These are phyloP conservation scores for Petunia secreta DNA, from an alignment of 257 asterid species.

Conservation along the genomic window DNA sequence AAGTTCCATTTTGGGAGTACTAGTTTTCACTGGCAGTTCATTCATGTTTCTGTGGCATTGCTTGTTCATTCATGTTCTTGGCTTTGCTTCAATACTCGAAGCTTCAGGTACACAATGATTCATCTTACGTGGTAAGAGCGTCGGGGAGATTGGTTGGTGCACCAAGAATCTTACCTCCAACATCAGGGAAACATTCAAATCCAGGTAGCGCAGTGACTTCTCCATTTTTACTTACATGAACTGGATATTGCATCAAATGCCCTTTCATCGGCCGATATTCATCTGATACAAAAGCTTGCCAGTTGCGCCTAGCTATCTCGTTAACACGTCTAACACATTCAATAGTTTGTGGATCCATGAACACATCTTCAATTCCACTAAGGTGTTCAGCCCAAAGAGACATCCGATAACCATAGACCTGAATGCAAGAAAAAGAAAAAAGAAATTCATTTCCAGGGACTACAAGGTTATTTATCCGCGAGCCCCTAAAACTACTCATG, in stretches of 20 bases:
- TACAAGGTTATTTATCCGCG: neutral
- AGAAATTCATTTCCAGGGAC: neutral
- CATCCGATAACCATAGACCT: conserved; percentile 84
- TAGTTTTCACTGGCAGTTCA: no score
- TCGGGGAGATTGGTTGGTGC: conserved; percentile 80
- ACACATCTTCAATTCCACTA: conserved; percentile 48
- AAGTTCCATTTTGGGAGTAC: neutral
- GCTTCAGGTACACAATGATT: conserved; percentile 3
- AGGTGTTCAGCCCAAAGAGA: conserved; percentile 92
- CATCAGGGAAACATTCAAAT: conserved; percentile 67
- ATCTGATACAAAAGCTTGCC: conserved; percentile 59
- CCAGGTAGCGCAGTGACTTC: conserved; percentile 63
- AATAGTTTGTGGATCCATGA: conserved; percentile 51
- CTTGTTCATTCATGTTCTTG: conserved; percentile 1
- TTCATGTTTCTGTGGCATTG: neutral
- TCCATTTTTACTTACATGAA: conserved; percentile 52
- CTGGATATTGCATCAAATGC: conserved; percentile 72
- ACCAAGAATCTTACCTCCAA: conserved; percentile 79
- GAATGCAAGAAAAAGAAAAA: conserved; percentile 11
- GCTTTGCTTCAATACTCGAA: neutral
- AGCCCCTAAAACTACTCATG: neutral
- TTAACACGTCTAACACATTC: conserved; percentile 60
- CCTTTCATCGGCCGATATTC: conserved; percentile 60
- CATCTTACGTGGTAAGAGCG: conserved; percentile 73
- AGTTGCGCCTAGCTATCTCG: conserved; percentile 67